These are phyloP conservation scores for Botryosphaeria dothidea DNA, from an alignment of 2,329 filamentous ascomycete species.

Conservation along the genomic window DNA sequence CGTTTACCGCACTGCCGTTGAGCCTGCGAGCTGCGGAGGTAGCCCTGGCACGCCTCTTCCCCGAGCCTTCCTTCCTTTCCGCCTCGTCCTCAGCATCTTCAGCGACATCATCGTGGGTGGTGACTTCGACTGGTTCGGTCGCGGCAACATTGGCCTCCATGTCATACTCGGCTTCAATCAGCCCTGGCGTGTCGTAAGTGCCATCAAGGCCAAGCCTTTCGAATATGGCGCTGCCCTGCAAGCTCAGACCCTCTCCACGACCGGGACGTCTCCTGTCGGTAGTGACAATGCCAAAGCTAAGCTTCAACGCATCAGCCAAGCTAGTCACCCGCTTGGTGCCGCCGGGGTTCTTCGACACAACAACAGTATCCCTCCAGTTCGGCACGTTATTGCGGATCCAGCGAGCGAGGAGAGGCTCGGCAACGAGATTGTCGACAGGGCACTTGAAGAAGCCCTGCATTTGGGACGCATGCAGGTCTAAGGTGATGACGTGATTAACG, in stretches of 20 bases:
- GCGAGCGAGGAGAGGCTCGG: conserved; percentile 89
- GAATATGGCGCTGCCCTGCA: conserved; percentile 73
- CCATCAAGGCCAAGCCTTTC: conserved; percentile 46
- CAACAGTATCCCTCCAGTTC: conserved; percentile 87
- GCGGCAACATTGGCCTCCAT: conserved; percentile 37
- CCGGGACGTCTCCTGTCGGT: conserved; percentile 69
- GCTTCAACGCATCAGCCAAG: conserved; percentile 89
- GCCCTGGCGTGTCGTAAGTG: conserved; percentile 38
- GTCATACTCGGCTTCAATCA: conserved; percentile 33
- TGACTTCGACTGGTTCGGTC: conserved; percentile 12
- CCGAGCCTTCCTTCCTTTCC: not conserved
- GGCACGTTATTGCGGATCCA: conserved; percentile 91
- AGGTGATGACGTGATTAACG: conserved; percentile 95
- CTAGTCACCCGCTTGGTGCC: conserved; percentile 97
- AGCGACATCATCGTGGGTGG: conserved; percentile 11
- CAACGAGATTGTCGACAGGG: conserved; percentile 95
- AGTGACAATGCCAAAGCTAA: conserved; percentile 96
- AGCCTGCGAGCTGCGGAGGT: not conserved
- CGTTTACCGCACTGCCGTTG: conserved; percentile 9
- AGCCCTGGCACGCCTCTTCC: not conserved
- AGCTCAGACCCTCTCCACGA: conserved; percentile 37
- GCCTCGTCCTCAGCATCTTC: conserved; percentile 26
- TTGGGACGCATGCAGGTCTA: conserved; percentile 89
- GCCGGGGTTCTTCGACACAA: conserved; percentile 97
- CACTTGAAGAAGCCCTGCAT: conserved; percentile 99